Evolutionary conservation across 768 basidiomycete species (phyloP).

Genomic region (Rhodotorula babjevae): DNA sequence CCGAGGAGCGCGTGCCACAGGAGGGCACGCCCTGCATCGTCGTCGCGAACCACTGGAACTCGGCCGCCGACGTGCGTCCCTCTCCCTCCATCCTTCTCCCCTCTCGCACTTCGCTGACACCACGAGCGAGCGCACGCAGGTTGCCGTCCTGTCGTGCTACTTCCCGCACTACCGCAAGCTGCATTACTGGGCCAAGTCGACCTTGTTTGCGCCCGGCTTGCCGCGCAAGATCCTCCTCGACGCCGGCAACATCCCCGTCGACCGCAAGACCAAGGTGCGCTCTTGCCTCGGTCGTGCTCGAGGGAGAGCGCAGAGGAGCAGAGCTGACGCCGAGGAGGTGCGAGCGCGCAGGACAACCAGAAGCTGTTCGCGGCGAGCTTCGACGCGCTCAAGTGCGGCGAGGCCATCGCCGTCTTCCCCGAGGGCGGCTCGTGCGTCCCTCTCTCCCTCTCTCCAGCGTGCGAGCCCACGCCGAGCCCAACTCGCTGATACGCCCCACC

Average conservation of each 20-base stretch:
- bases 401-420: slow-evolving; percentile 86
- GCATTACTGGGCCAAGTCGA: slow-evolving; percentile 85
- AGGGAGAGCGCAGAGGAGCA: too few relatives aligned
- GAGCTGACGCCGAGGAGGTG: not conserved
- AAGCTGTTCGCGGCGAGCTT: slow-evolving; percentile 83
- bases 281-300: too few relatives aligned
- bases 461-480: not conserved
- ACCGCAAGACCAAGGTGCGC: slow-evolving; percentile 66
- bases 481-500: too few relatives aligned
- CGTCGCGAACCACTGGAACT: slow-evolving; percentile 38
- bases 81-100: too few relatives aligned
- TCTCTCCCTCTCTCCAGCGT: too few relatives aligned
- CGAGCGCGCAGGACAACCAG: slow-evolving; percentile 63
- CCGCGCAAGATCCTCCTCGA: slow-evolving; percentile 69
- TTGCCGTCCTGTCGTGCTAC: slow-evolving; percentile 51
- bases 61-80: slow-evolving; percentile 33
- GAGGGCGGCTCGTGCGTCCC: slow-evolving; percentile 78
- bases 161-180: slow-evolving; percentile 77
- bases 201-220: slow-evolving; percentile 73
- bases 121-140: slow-evolving; percentile 17
- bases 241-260: slow-evolving; percentile 96
- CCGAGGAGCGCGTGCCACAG: slow-evolving; percentile 14
- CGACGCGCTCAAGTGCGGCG: slow-evolving; percentile 70
- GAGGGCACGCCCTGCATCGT: slow-evolving; percentile 27
- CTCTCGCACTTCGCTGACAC: slow-evolving; percentile 30